These are phyloP conservation scores for Penicillium digitatum DNA, from an alignment of 2,329 filamentous ascomycete genomes.

Conservation along the genomic window DNA sequence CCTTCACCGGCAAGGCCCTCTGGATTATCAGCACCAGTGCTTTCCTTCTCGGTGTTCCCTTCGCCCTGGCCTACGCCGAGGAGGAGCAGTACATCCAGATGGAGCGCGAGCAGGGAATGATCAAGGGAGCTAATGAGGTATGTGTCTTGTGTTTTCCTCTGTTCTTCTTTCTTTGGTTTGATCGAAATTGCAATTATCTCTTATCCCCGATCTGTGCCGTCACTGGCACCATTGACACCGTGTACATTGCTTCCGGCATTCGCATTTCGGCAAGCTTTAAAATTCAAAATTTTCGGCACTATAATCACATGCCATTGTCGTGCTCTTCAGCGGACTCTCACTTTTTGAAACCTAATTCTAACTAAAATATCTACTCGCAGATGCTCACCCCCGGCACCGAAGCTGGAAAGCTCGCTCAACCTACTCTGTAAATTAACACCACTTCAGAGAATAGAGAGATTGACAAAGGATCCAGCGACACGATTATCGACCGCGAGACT, in stretches of 20 bases:
- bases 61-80: conserved; percentile 86
- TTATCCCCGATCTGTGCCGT: not conserved
- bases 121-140: conserved; percentile 81
- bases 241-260: conserved; percentile 6
- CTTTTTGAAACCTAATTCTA: conserved; percentile 3
- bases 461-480: conserved; percentile 16
- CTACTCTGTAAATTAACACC: conserved; percentile 36
- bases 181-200: not conserved
- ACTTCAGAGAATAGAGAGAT: conserved; percentile 18
- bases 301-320: not conserved
- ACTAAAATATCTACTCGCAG: conserved; percentile 21
- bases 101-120: conserved; percentile 96
- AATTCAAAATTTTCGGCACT: too few relatives aligned
- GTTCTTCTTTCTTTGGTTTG: not conserved
- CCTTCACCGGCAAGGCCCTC: conserved; percentile 76
- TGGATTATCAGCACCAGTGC: conserved; percentile 90
- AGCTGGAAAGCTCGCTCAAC: conserved; percentile 30
- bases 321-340: not conserved
- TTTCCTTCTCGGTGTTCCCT: conserved; percentile 85
- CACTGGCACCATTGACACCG: not conserved
- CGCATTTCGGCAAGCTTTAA: not conserved
- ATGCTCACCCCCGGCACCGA: conserved; percentile 43
- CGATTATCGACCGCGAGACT: conserved; percentile 5
- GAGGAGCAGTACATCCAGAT: conserved; percentile 96
- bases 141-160: conserved; percentile 24